Conservation (phyloP, 305 asterid genomes). For the Coffea humblotiana region DNA sequence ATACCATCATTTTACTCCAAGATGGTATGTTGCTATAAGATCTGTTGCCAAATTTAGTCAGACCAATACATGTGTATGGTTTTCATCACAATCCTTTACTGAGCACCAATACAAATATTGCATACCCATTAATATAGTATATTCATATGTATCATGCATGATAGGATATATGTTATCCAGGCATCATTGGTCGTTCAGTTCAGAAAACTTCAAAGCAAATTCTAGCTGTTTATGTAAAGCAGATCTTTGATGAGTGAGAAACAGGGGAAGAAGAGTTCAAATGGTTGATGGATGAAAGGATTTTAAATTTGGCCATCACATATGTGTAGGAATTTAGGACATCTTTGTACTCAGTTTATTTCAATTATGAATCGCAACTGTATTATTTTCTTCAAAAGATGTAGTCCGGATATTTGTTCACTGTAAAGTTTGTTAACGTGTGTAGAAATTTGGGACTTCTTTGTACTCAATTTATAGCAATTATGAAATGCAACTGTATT, state of each 20-base stretch:
- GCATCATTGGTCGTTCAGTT: background rate
- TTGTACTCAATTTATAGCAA: too few relatives aligned
- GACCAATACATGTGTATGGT: background rate
- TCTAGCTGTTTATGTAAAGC: background rate
- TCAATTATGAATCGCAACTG: too few relatives aligned
- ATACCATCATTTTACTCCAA: background rate
- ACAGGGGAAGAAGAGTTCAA: background rate
- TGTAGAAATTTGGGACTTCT: too few relatives aligned
- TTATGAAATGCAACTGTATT: too few relatives aligned
- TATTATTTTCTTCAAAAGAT: too few relatives aligned
- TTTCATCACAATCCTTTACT: background rate
- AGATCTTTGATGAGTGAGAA: background rate
- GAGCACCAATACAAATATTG: background rate
- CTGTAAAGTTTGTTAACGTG: too few relatives aligned
- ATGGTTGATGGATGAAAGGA: background rate
- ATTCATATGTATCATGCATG: background rate
- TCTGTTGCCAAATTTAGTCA: background rate
- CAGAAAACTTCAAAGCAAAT: background rate
- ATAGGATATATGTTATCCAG: background rate
- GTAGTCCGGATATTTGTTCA: too few relatives aligned
- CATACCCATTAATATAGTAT: background rate
- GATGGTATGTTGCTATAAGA: background rate
- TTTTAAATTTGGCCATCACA: too few relatives aligned
- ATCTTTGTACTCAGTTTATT: too few relatives aligned
- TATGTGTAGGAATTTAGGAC: too few relatives aligned